Conservation (phyloP, 2,329 filamentous ascomycete genomes). For the Sphaerostilbella broomeana region DNA sequence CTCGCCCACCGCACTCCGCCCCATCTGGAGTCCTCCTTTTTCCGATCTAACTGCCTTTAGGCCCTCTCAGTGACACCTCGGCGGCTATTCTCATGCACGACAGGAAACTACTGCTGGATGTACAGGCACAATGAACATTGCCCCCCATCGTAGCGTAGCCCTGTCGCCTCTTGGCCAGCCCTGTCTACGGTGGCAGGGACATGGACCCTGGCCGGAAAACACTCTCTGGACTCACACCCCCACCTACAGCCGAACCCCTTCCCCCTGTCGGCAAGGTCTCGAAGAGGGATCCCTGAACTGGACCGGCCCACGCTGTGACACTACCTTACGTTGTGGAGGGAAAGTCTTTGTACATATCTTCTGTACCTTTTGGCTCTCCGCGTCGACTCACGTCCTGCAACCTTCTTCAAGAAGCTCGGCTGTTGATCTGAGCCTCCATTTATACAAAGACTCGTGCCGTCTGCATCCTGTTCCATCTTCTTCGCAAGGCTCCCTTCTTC, state of each 20-base stretch:
- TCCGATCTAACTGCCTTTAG: constrained; percentile 9
- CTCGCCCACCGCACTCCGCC: not conserved
- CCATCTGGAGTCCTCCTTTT: not conserved
- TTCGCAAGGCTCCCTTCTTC: constrained; percentile 12
- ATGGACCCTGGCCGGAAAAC: constrained; percentile 3
- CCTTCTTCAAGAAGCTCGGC: constrained; percentile 12
- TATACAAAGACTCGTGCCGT: constrained; percentile 19
- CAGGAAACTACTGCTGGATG: constrained; percentile 19
- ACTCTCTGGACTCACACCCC: constrained; percentile 9
- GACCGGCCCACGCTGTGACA: constrained; percentile 2
- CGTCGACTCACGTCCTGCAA: constrained; percentile 14
- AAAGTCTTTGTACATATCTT: constrained; percentile 7
- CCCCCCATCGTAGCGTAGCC: constrained; percentile 1
- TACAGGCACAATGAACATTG: constrained; percentile 2
- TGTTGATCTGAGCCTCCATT: constrained; percentile 16
- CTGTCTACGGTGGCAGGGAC: constrained; percentile 14
- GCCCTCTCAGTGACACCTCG: constrained; percentile 16
- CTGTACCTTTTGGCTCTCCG: constrained; percentile 5
- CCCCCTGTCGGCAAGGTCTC: constrained; percentile 13
- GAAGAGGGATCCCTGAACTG: constrained; percentile 17
- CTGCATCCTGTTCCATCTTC: constrained; percentile 11
- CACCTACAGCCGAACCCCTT: constrained; percentile 18
- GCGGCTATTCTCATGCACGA: constrained; percentile 28
- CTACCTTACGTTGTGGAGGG: constrained; percentile 7
- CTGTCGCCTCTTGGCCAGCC: constrained; percentile 14